phyloP scores from a whole-genome alignment of 1,284 basidiomycete species.

The Moesziomyces sp. region DNA sequence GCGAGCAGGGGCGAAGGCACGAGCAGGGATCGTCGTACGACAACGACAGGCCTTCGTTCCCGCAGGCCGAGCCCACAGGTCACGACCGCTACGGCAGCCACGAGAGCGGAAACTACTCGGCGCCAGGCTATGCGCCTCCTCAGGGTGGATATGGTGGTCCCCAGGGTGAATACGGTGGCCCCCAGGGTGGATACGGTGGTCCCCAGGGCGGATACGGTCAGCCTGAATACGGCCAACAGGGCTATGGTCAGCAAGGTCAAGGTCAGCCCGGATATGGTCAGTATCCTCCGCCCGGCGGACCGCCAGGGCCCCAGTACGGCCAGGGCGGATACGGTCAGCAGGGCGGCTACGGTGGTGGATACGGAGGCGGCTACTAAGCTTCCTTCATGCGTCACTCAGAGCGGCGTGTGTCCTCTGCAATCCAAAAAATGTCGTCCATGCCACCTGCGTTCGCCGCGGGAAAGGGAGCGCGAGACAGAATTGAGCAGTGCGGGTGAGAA shows the following conservation, averaged over 20 bases:
- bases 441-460: no score
- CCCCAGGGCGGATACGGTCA: constrained; percentile 20
- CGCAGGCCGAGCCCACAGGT: constrained; percentile 36
- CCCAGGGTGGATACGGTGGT: constrained; percentile 20
- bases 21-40: constrained; percentile 16
- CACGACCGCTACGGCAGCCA: constrained; percentile 22
- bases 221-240: constrained; percentile 19
- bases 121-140: constrained; percentile 9
- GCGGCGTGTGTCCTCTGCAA: no score
- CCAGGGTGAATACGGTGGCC: constrained; percentile 14
- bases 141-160: constrained; percentile 23
- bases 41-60: constrained; percentile 31
- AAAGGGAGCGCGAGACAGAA: no score
- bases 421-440: no score
- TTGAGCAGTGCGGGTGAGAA: neutral
- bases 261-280: constrained; percentile 16
- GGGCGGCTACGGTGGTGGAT: constrained; percentile 37
- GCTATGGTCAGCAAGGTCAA: constrained; percentile 16
- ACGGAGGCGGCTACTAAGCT: constrained; percentile 31
- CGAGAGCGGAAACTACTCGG: constrained; percentile 12
- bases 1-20: constrained; percentile 4
- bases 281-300: constrained; percentile 16
- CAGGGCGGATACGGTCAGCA: constrained; percentile 24
- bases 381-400: neutral
- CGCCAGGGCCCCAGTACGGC: constrained; percentile 6